These are phyloP conservation scores for Aegilops sharonensis DNA, from an alignment of 176 grass and related monocot genomes.

Conservation along the genomic window DNA sequence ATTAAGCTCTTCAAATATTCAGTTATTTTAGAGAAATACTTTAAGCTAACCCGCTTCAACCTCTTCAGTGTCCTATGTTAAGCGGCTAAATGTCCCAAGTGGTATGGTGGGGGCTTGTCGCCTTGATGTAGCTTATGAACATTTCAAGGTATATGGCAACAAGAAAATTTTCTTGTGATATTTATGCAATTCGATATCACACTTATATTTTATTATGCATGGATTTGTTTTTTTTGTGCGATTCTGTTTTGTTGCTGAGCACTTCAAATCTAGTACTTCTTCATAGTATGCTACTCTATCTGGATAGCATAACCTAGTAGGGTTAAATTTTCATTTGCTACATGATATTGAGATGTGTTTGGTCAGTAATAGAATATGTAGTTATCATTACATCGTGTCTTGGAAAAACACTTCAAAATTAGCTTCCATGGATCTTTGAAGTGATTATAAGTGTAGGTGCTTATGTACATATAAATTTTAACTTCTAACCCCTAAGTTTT, in stretches of 20 bases:
- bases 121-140: slow-evolving; percentile 91
- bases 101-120: slow-evolving; percentile 96
- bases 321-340: neutral
- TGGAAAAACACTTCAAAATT: neutral
- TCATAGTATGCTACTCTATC: slow-evolving; percentile 24
- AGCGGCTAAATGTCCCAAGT: slow-evolving; percentile 80
- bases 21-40: neutral
- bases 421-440: neutral
- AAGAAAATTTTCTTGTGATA: neutral
- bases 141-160: slow-evolving; percentile 79
- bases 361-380: neutral
- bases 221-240: neutral
- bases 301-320: neutral
- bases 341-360: neutral
- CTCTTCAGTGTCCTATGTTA: slow-evolving; percentile 83
- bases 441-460: neutral
- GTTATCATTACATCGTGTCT: neutral
- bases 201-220: neutral
- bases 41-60: slow-evolving; percentile 32
- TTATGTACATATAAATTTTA: neutral
- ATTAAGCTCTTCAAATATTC: neutral
- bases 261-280: slow-evolving; percentile 2
- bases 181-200: neutral
- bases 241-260: neutral
- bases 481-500: neutral